These are phyloP conservation scores for Withania somnifera DNA, from an alignment of 305 asterid genomes.

Conservation along the genomic window DNA sequence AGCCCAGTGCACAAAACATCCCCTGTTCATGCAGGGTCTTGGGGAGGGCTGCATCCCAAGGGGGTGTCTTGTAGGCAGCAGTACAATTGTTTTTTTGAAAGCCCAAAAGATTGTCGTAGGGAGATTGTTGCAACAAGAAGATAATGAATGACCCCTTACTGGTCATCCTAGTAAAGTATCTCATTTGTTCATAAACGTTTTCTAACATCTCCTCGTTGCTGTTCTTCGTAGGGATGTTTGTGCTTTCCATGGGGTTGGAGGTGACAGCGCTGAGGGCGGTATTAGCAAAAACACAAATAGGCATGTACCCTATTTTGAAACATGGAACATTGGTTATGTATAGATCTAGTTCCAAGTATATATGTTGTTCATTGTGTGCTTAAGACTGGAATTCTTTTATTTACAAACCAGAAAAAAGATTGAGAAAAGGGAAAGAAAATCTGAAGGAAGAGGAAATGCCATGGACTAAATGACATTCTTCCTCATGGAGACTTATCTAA, in stretches of 20 bases:
- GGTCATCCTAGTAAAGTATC: neutral
- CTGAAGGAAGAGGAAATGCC: too few species aligned
- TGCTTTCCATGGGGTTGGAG: constrained; percentile 66
- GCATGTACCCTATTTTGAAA: constrained; percentile 9
- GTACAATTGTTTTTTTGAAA: neutral
- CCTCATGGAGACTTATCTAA: neutral
- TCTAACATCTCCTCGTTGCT: neutral
- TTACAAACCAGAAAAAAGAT: neutral
- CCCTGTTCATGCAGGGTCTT: neutral
- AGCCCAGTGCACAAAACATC: neutral
- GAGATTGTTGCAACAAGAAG: neutral
- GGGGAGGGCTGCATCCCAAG: neutral
- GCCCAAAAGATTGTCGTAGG: neutral
- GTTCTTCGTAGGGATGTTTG: constrained; percentile 42
- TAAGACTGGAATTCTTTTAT: neutral
- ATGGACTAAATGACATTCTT: too few species aligned
- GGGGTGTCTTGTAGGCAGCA: neutral
- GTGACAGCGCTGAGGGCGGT: constrained; percentile 11
- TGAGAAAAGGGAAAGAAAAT: neutral
- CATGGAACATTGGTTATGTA: neutral
- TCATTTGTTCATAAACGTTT: neutral
- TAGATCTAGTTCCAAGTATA: neutral
- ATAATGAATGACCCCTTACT: neutral
- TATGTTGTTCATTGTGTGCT: constrained; percentile 3
- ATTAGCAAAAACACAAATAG: neutral